Base-by-base conservation (phyloP, 495 filamentous ascomycete genomes). In the Chaetomidium leptoderma region DNA sequence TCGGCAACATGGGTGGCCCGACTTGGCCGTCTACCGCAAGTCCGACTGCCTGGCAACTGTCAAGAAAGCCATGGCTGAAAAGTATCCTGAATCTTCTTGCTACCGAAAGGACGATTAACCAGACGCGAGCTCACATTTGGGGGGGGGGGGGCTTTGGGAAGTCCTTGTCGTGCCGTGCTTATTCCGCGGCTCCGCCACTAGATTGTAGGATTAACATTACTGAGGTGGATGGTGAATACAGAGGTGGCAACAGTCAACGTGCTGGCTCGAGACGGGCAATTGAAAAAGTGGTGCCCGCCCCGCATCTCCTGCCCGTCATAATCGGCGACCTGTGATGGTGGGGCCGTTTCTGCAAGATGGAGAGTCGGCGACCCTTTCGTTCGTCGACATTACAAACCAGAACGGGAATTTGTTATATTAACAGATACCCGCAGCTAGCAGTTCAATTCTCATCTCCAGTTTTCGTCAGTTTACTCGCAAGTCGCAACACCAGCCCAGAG, bases 1-100 rank as follows among this genome's bases (percentile, higher is more conserved):
- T 27, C 55, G 44, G 10, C 36, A 60, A 42, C 54, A 67, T 39
- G 62, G 62, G 27, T 65, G 62, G 65, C 65, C 55, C n/a, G 46
- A 57, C 33, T 37, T 52, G 35, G 33, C 35, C 19, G 33, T 29
- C 16, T 52, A 52, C 35, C 33, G 49, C 17, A 52, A 52, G 29
- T 19, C 49, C 23, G 35, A 52, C 4, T 52, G 49, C 7, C 17
- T 52, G 2, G 24, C 19, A 10, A 35, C 49, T 10, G 47, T 50
- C 7, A 17, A n/a, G 32, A 50, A 36, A 4, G 32, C 32, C 17
- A 24, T 50, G 32, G 47, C 11, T 3, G 32, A 50, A n/a, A 37
- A n/a, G 10, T 37, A 35, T 9, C 32, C 47, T 11, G n/a, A 36
- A 1, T 48, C 47, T 7, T n/a, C 16, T 23, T 50, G 47, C 7